phyloP scores from a whole-genome alignment of 108 stramenopile species.

The Schizochytrium sp. region DNA sequence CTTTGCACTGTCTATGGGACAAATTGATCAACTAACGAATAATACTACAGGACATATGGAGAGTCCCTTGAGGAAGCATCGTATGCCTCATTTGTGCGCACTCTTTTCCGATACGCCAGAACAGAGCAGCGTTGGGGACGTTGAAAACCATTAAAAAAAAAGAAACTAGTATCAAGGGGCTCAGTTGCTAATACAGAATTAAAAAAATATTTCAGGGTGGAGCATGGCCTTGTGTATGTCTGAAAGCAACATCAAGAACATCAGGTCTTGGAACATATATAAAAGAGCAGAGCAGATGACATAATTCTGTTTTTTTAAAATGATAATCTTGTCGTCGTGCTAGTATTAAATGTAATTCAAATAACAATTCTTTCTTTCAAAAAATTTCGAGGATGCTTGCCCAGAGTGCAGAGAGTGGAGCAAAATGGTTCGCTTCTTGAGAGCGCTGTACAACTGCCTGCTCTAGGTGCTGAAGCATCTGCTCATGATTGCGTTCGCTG shows the following conservation, averaged over 20 bases:
- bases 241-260: too few relatives aligned
- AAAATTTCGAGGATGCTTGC: slow-evolving; percentile 14
- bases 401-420: slow-evolving; percentile 5
- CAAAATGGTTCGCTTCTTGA: not conserved
- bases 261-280: too few relatives aligned
- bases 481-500: slow-evolving; percentile 54
- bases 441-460: slow-evolving; percentile 18
- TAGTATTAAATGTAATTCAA: not conserved
- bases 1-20: not conserved
- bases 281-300: too few relatives aligned
- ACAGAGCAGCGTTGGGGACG: slow-evolving; percentile 50
- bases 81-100: slow-evolving; percentile 32
- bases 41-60: not conserved
- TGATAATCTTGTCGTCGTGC: too few relatives aligned
- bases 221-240: too few relatives aligned
- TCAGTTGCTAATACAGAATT: not conserved
- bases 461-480: slow-evolving; percentile 1
- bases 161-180: not conserved
- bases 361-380: not conserved
- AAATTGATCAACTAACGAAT: not conserved
- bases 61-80: not conserved
- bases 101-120: not conserved
- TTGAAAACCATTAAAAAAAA: not conserved
- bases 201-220: not conserved
- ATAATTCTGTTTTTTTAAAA: too few relatives aligned